phyloP scores from a whole-genome alignment of 2,329 filamentous ascomycete species.

The Huntiella savannae region DNA sequence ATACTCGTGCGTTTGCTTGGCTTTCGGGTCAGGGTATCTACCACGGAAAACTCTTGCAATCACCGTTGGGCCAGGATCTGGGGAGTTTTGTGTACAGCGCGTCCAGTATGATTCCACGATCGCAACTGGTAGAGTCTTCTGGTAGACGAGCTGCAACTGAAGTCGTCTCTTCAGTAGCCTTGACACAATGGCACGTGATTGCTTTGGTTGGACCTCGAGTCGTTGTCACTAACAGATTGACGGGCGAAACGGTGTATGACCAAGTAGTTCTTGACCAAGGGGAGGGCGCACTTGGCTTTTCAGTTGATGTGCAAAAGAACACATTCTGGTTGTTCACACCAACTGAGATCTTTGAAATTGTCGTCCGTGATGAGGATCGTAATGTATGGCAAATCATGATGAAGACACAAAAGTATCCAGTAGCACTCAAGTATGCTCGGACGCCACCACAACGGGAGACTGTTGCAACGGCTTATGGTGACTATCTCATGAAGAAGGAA shows the following conservation, averaged over 20 bases:
- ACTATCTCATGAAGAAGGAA: conserved; percentile 65
- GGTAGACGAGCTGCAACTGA: conserved; percentile 49
- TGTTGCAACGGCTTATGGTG: conserved; percentile 79
- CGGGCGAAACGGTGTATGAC: conserved; percentile 70
- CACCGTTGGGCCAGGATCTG: conserved; percentile 39
- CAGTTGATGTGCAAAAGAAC: conserved; percentile 81
- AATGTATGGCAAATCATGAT: conserved; percentile 94
- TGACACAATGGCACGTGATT: conserved; percentile 89
- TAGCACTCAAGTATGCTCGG: conserved; percentile 68
- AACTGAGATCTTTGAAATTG: conserved; percentile 83
- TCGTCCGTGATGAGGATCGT: conserved; percentile 72
- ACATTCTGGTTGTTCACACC: conserved; percentile 94
- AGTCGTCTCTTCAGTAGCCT: conserved; percentile 55
- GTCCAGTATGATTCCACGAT: conserved; percentile 56
- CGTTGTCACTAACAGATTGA: conserved; percentile 71
- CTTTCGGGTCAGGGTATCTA: conserved; percentile 71
- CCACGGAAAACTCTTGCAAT: conserved; percentile 58
- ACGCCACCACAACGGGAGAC: conserved; percentile 69
- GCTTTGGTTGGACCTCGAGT: conserved; percentile 66
- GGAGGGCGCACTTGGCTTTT: conserved; percentile 63
- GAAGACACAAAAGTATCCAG: conserved; percentile 68
- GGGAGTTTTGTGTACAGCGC: conserved; percentile 60
- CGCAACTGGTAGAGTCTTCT: conserved; percentile 52
- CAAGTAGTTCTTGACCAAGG: conserved; percentile 67
- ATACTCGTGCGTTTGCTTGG: conserved; percentile 61